A percentile compares a stretch with the other conserved stretches of the same genome.
These are phyloP conservation scores for Zangia roseola DNA, from an alignment of 768 basidiomycete genomes.

Conservation along the genomic window DNA sequence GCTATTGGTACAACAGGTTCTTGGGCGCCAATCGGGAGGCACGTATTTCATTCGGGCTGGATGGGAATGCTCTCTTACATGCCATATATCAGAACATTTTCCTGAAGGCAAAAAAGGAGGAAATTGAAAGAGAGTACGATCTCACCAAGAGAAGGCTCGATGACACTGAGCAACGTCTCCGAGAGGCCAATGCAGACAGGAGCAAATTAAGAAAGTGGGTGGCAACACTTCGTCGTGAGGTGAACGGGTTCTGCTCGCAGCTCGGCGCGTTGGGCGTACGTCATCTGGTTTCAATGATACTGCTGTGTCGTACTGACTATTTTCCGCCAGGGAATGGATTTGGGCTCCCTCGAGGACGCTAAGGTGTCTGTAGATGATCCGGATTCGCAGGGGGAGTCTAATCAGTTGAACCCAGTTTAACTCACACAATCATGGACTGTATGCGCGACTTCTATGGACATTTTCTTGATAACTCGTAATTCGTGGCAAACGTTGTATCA, in stretches of 20 bases:
- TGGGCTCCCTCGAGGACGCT: background rate
- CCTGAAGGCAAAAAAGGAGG: conserved; percentile 14
- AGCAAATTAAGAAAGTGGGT: conserved; percentile 12
- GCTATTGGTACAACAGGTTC: conserved; percentile 14
- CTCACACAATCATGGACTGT: too few species aligned
- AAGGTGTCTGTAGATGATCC: conserved; percentile 3
- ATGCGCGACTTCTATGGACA: too few species aligned
- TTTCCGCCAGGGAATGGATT: conserved; percentile 10
- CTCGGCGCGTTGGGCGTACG: conserved; percentile 13
- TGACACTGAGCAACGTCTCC: conserved; percentile 16
- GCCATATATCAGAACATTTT: conserved; percentile 9
- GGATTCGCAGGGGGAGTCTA: background rate
- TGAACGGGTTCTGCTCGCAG: conserved; percentile 11
- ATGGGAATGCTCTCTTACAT: background rate
- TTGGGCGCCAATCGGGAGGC: conserved; percentile 11
- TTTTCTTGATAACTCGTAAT: too few species aligned
- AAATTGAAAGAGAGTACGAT: conserved; percentile 15
- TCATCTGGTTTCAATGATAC: background rate
- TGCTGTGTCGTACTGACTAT: background rate
- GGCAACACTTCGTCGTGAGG: conserved; percentile 4
- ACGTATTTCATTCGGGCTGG: background rate
- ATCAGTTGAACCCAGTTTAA: background rate
- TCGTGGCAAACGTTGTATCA: too few species aligned
- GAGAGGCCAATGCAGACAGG: conserved; percentile 16
- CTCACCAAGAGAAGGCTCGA: conserved; percentile 15